Evolutionary conservation across 2,329 filamentous ascomycete species (phyloP).

Genomic region (Fusarium devonianum): DNA sequence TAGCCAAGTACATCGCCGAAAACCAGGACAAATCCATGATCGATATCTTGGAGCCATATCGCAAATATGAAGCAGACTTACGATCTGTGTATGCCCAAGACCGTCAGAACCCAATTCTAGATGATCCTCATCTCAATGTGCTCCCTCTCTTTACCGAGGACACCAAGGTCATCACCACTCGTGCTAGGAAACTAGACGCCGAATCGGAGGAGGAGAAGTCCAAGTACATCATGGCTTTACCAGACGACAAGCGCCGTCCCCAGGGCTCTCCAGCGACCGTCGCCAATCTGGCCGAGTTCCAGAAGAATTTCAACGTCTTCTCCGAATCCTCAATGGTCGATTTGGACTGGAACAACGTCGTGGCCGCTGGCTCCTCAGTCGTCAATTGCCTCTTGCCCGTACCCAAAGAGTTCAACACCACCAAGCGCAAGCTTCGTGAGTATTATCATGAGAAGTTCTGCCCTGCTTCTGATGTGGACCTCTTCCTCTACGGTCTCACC

Average conservation of each 20-base stretch:
- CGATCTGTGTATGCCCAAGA: slow-evolving; percentile 75
- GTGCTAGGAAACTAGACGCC: slow-evolving; percentile 63
- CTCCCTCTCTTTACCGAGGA: slow-evolving; percentile 69
- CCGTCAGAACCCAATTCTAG: slow-evolving; percentile 63
- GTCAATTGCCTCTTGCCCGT: slow-evolving; percentile 80
- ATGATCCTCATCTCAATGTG: slow-evolving; percentile 67
- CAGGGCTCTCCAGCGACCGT: slow-evolving; percentile 74
- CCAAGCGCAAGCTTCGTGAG: slow-evolving; percentile 69
- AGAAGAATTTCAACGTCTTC: slow-evolving; percentile 81
- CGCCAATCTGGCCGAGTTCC: slow-evolving; percentile 71
- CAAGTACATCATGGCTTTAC: slow-evolving; percentile 74
- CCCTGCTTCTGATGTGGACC: slow-evolving; percentile 84
- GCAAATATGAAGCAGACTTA: slow-evolving; percentile 70
- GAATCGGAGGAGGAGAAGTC: slow-evolving; percentile 69
- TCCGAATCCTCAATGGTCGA: slow-evolving; percentile 79
- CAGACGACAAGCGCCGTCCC: slow-evolving; percentile 65
- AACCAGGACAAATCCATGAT: slow-evolving; percentile 61
- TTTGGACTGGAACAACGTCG: slow-evolving; percentile 82
- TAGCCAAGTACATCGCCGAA: slow-evolving; percentile 62
- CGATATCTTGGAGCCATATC: slow-evolving; percentile 70
- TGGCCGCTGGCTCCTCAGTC: slow-evolving; percentile 82
- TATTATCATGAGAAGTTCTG: slow-evolving; percentile 86
- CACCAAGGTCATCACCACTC: slow-evolving; percentile 65
- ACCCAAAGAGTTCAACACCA: slow-evolving; percentile 65
- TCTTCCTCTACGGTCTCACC: slow-evolving; percentile 82